These are phyloP conservation scores for Cocos nucifera DNA, from an alignment of 176 grass and related monocot genomes.

Conservation along the genomic window DNA sequence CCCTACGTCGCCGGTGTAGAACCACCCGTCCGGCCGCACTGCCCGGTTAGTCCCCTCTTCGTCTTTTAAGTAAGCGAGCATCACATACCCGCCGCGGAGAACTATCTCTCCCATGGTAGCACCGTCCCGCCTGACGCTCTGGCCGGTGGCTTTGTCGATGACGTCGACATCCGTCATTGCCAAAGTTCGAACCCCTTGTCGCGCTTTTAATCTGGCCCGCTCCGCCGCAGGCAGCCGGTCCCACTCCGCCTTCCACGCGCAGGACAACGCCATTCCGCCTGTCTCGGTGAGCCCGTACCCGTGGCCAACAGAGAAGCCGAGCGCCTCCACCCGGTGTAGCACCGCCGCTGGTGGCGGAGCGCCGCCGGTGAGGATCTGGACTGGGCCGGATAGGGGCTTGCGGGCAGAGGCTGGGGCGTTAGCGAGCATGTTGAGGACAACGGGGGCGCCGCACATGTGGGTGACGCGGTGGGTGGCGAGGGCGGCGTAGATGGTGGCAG, in stretches of 20 bases:
- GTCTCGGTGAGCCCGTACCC: constrained; percentile 81
- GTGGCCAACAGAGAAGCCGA: constrained; percentile 61
- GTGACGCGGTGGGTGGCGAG: constrained; percentile 31
- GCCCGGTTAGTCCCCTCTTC: constrained; percentile 25
- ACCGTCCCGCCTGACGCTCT: constrained; percentile 45
- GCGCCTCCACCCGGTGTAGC: constrained; percentile 43
- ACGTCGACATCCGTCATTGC: constrained; percentile 37
- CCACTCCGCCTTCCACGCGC: constrained; percentile 74
- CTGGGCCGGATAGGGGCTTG: constrained; percentile 28
- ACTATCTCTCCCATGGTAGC: constrained; percentile 58
- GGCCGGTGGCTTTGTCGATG: constrained; percentile 37
- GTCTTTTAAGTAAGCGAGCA: constrained; percentile 61
- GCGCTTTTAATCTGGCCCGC: constrained; percentile 56
- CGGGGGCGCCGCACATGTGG: constrained; percentile 83
- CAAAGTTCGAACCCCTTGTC: constrained; percentile 56
- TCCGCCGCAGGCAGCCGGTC: constrained; percentile 45
- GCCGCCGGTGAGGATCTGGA: constrained; percentile 56
- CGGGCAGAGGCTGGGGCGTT: constrained; percentile 35
- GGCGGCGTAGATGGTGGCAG: constrained; percentile 30
- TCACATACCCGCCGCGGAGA: constrained; percentile 44
- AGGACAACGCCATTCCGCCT: constrained; percentile 29
- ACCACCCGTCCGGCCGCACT: too few relatives aligned
- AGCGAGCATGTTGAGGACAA: constrained; percentile 88
- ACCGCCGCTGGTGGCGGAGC: constrained; percentile 60
- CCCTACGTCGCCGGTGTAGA: too few relatives aligned